A percentile compares a stretch with the other conserved stretches of the same genome.
phyloP scores from a whole-genome alignment of 2,329 filamentous ascomycete genomes.

The Ascochyta fabae region DNA sequence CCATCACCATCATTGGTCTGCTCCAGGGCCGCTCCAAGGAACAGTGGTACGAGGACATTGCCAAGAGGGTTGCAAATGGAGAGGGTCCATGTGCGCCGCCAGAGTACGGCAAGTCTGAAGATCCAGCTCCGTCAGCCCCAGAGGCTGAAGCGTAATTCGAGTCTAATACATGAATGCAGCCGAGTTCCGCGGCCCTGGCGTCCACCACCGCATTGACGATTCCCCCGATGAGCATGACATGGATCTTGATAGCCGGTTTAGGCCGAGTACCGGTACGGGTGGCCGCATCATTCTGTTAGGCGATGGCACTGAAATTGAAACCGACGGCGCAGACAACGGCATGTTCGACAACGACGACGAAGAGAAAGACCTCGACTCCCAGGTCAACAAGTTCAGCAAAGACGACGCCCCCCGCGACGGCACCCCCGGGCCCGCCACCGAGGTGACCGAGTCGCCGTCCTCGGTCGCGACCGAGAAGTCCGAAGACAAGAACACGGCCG shows the following conservation, averaged over 20 bases:
- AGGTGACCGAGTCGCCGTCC: conserved; percentile 45
- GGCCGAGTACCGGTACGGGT: conserved; percentile 66
- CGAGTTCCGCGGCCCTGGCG: conserved; percentile 59
- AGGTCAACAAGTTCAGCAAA: conserved; percentile 70
- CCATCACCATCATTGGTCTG: conserved; percentile 89
- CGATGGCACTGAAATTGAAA: conserved; percentile 90
- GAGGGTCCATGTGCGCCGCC: conserved; percentile 98
- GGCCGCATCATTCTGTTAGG: conserved; percentile 93
- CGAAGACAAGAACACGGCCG: conserved; percentile 22
- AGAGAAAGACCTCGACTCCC: conserved; percentile 83
- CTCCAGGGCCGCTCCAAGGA: conserved; percentile 92
- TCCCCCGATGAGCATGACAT: conserved; percentile 70
- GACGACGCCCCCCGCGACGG: conserved; percentile 28
- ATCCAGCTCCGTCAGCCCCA: conserved; percentile 44
- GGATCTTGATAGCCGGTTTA: conserved; percentile 72
- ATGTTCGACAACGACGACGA: conserved; percentile 93
- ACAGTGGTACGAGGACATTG: conserved; percentile 97
- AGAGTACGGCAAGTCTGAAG: conserved; percentile 90
- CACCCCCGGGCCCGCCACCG: conserved; percentile 21
- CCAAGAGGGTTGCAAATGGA: conserved; percentile 90
- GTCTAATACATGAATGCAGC: conserved; percentile 51
- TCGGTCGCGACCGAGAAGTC: conserved; percentile 49
- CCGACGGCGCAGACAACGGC: conserved; percentile 86
- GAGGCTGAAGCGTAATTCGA: conserved; percentile 42
- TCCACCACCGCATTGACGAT: conserved; percentile 59